phyloP scores from a whole-genome alignment of 805 yeast species.

The Maudiozyma saulgeensis region DNA sequence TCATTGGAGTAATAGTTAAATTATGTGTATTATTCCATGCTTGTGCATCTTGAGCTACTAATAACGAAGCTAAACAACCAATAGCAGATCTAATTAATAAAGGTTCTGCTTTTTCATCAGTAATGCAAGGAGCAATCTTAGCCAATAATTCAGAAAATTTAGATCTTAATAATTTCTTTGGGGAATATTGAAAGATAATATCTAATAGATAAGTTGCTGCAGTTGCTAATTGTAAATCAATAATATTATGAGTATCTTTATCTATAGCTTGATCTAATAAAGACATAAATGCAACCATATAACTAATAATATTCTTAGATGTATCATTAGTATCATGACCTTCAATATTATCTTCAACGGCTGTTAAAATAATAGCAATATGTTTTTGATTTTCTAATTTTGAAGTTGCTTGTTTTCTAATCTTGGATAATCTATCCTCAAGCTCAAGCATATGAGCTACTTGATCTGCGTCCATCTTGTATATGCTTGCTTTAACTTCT shows the following conservation, averaged over 20 bases:
- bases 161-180: constrained; percentile 56
- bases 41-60: constrained; percentile 68
- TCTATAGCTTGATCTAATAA: constrained; percentile 65
- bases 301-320: constrained; percentile 61
- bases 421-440: constrained; percentile 53
- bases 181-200: constrained; percentile 62
- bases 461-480: constrained; percentile 24
- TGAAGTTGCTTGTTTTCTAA: constrained; percentile 65
- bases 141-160: constrained; percentile 72
- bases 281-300: constrained; percentile 75
- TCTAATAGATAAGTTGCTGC: constrained; percentile 76
- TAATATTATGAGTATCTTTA: constrained; percentile 37
- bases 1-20: constrained; percentile 51
- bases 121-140: constrained; percentile 71
- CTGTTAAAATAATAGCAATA: constrained; percentile 70
- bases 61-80: constrained; percentile 73
- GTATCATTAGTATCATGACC: constrained; percentile 42
- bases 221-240: constrained; percentile 57
- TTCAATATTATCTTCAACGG: constrained; percentile 80
- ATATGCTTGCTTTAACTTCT: background rate
- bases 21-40: constrained; percentile 59
- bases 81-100: constrained; percentile 74
- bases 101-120: constrained; percentile 61
- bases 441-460: constrained; percentile 36
- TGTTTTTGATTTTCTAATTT: constrained; percentile 81